A percentile compares a stretch with the other conserved stretches of the same genome.
Conservation (phyloP, 345 rosid species). For the Excoecaria cochinchinensis region DNA sequence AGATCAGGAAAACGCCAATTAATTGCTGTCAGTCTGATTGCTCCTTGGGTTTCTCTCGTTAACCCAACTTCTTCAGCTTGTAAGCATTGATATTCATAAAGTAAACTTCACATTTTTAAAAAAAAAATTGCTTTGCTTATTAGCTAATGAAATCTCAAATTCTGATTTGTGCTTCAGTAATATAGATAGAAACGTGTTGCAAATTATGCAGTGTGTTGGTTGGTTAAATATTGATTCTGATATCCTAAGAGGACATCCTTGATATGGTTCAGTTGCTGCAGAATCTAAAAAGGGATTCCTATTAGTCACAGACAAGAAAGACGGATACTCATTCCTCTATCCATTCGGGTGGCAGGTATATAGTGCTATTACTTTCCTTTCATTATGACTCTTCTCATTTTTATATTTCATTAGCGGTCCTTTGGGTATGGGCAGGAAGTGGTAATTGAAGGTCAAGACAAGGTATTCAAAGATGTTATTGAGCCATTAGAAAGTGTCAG, state of each 20-base stretch:
- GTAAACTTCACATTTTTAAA: no score
- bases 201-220: constrained; percentile 16
- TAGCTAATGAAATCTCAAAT: constrained; percentile 6
- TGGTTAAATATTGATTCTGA: constrained; percentile 35
- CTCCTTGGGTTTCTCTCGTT: constrained; percentile 60
- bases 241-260: constrained; percentile 74
- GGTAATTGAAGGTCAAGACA: constrained; percentile 79
- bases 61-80: constrained; percentile 58
- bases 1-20: constrained; percentile 60
- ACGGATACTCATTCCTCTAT: constrained; percentile 78
- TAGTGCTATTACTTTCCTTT: background rate
- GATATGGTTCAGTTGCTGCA: constrained; percentile 99
- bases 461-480: constrained; percentile 89
- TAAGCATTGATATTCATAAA: constrained; percentile 33
- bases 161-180: constrained; percentile 11
- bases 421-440: constrained; percentile 55
- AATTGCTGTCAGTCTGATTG: constrained; percentile 51
- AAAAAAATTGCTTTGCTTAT: background rate
- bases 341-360: constrained; percentile 96
- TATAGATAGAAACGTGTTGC: constrained; percentile 22
- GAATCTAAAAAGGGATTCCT: constrained; percentile 75
- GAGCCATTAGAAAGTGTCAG: constrained; percentile 93
- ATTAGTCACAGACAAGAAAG: constrained; percentile 65
- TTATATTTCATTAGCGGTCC: background rate
- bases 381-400: background rate